Evolutionary conservation across 164 flowering plant species (phyloP).

Genomic region (Vitis rupestris): DNA sequence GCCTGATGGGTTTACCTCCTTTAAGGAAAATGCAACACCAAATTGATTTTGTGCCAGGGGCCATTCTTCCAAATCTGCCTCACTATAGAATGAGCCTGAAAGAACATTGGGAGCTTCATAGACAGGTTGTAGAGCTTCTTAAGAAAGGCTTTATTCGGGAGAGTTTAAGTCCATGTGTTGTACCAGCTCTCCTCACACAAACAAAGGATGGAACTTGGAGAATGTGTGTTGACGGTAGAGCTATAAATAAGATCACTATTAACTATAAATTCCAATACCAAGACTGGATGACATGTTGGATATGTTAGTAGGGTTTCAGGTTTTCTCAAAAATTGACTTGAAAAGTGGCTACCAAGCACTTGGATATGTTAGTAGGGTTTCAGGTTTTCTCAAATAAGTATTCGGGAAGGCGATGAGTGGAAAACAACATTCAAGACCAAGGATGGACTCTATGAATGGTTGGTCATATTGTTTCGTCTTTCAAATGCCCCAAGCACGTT

Average conservation of each 20-base stretch:
- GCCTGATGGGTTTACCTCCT: no score
- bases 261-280: not conserved
- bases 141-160: not conserved
- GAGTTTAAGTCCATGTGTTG: not conserved
- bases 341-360: no score
- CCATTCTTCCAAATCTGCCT: not conserved
- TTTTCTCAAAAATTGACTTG: no score
- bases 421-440: slow-evolving; percentile 7
- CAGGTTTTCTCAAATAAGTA: no score
- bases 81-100: not conserved
- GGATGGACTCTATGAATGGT: slow-evolving; percentile 8
- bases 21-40: not conserved
- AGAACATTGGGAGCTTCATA: not conserved
- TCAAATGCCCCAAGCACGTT: slow-evolving; percentile 6
- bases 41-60: not conserved
- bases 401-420: not conserved
- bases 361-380: not conserved
- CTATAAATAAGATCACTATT: no score
- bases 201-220: no score
- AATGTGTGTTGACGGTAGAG: no score
- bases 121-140: not conserved
- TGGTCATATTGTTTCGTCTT: slow-evolving; percentile 4
- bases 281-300: not conserved
- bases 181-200: not conserved
- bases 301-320: no score